These are phyloP conservation scores for Persicaria maculosa DNA, from an alignment of 148 eudicot species.

Conservation along the genomic window DNA sequence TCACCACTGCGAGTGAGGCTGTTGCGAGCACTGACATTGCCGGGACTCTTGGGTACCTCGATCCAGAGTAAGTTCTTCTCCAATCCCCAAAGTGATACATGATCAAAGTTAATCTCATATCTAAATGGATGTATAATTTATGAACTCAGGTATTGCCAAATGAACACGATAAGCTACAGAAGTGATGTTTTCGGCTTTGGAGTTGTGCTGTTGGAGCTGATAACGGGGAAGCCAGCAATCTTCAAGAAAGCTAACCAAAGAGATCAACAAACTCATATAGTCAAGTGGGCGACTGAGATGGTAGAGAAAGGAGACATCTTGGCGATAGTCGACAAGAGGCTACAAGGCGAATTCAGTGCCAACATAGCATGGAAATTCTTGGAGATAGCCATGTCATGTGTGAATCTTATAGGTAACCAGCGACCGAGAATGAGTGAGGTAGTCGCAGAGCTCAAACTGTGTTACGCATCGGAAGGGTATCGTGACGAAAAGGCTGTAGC, in stretches of 20 bases:
- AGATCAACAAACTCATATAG: background rate
- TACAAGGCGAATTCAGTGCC: background rate
- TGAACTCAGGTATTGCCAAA: background rate
- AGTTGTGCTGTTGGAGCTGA: constrained; percentile 29
- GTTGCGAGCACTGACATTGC: constrained; percentile 24
- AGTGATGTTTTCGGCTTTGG: constrained; percentile 32
- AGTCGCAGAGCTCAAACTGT: background rate
- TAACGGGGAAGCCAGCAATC: constrained; percentile 22
- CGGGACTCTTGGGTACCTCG: constrained; percentile 35
- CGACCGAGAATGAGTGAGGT: background rate
- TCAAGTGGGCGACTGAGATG: constrained; percentile 1
- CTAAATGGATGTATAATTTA: constrained; percentile 8
- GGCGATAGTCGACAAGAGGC: background rate
- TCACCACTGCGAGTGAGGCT: constrained; percentile 19
- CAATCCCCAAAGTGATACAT: no score
- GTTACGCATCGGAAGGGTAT: background rate
- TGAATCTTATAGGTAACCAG: background rate
- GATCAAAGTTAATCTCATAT: background rate
- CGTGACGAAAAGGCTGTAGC: background rate
- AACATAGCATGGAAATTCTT: background rate
- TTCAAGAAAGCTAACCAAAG: background rate
- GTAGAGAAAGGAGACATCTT: background rate
- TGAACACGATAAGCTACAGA: constrained; percentile 19
- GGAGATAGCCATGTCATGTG: constrained; percentile 6
- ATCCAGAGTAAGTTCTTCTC: constrained; percentile 34